Conservation (phyloP, 257 asterid genomes). For the Rhazya stricta region DNA sequence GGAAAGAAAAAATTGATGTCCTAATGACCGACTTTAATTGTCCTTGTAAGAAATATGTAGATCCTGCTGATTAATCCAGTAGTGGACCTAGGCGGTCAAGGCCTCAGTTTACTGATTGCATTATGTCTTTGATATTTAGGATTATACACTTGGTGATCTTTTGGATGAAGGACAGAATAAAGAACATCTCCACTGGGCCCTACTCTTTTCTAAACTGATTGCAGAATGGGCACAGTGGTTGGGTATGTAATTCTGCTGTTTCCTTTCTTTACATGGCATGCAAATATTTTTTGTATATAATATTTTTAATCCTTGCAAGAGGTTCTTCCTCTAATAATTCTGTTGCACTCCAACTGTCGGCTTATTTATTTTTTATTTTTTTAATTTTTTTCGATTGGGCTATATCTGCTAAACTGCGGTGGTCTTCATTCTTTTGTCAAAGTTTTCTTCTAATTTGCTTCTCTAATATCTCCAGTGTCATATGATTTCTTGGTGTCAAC, state of each 20-base stretch:
- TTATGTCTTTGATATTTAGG: constrained; percentile 28
- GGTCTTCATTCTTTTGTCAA: neutral
- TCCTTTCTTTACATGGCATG: neutral
- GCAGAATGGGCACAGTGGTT: constrained; percentile 98
- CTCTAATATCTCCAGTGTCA: too few relatives aligned
- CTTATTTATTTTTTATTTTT: too few relatives aligned
- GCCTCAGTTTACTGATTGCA: constrained; percentile 1
- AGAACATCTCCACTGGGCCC: constrained; percentile 72
- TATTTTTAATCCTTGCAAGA: neutral
- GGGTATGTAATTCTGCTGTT: constrained; percentile 42
- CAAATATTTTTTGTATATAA: neutral
- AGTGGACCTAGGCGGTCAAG: neutral
- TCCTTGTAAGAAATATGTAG: neutral
- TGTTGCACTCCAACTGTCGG: neutral
- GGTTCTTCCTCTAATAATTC: neutral
- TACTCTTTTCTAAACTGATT: constrained; percentile 65
- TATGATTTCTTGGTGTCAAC: neutral
- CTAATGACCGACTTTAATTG: neutral
- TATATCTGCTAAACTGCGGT: neutral
- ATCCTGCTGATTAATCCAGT: neutral
- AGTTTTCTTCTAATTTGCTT: neutral
- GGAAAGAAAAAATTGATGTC: neutral
- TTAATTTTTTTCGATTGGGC: neutral
- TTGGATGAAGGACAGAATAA: constrained; percentile 59
- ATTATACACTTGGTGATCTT: constrained; percentile 38